Conservation (phyloP, 805 yeast genomes). For the Metschnikowia gruessii region DNA sequence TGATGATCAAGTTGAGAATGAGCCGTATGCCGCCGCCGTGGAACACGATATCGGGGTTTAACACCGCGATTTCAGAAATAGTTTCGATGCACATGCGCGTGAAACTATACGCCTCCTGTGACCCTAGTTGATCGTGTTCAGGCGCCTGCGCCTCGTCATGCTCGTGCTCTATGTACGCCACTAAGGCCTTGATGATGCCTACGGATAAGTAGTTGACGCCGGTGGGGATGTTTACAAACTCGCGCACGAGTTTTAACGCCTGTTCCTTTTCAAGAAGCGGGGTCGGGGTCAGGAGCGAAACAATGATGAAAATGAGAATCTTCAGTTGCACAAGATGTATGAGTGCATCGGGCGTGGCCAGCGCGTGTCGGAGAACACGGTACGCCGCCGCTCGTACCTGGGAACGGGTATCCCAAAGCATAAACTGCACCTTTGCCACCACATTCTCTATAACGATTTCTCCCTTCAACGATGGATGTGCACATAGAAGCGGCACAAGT, state of each 20-base stretch:
- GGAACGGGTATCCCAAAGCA: constrained; percentile 55
- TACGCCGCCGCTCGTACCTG: constrained; percentile 75
- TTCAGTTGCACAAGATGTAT: constrained; percentile 50
- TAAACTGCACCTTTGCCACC: constrained; percentile 54
- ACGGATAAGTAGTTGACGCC: constrained; percentile 54
- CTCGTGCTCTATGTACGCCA: constrained; percentile 55
- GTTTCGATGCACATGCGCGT: constrained; percentile 41
- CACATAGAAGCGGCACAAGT: constrained; percentile 52
- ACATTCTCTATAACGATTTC: constrained; percentile 63
- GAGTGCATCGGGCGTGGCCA: constrained; percentile 54
- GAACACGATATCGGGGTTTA: constrained; percentile 43
- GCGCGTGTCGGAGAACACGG: constrained; percentile 64
- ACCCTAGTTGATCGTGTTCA: neutral
- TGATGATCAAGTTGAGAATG: constrained; percentile 37
- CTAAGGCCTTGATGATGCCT: constrained; percentile 66
- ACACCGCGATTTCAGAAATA: constrained; percentile 35
- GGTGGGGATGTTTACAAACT: constrained; percentile 49
- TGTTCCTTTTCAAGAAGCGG: constrained; percentile 66
- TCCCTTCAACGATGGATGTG: constrained; percentile 56
- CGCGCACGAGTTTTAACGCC: constrained; percentile 68
- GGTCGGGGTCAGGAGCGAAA: constrained; percentile 60
- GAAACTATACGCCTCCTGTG: constrained; percentile 9
- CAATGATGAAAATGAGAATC: constrained; percentile 60
- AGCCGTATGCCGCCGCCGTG: constrained; percentile 54
- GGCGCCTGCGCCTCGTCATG: constrained; percentile 6